Base-by-base conservation (phyloP, 768 basidiomycete species). In the Pleurotus tuber-regium region DNA sequence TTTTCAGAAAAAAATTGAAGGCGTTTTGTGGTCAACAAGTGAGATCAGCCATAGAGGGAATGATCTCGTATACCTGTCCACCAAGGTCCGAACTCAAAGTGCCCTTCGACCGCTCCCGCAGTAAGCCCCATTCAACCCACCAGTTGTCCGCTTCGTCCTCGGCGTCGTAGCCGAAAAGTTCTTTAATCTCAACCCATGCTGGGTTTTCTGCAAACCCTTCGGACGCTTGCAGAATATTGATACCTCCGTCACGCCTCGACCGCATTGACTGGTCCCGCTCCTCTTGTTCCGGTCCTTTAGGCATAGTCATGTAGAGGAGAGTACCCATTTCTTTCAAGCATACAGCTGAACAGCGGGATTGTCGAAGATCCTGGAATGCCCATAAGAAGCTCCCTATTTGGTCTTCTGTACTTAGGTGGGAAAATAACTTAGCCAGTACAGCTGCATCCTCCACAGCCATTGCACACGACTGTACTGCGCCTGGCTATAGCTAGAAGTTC, bases 371-470 rank as follows among this genome's bases (percentile, higher is more conserved):
- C 58, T 83, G 74, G 56, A 79, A 78, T 2, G 82, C 83, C 47
- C 69, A 62, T 21, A 84, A 68, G 60, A 84, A 75, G 3, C 64
- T 65, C 0, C 64, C 59, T 54, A 85, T 77, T 56, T 85, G 83
- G 14, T 78, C 73, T 35, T 65, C 57, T 5, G 62, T 60, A 24
- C 64, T 66, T 4, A 85, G 66, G 54, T 79, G 80, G 3, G 79
- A 77, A 67, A 86, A 84, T 5, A 86, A 70, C 51, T 75, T 76
- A 5, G 76, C 84, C 18, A 86, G 68, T 18, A 82, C 75, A 9
- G 79, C 81, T 1, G 78, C 80, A 55, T 85, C 84, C 63, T 86
- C 84, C n/a, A 86, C 61, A 1, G 74, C 70, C 62, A 83, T 75
- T 4, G 74, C 75, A 2, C 63, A 67, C 4, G 69, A 67, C 58